Evolutionary conservation across 441 rosid genomes (phyloP).

Genomic region (Populus tomentosa): DNA sequence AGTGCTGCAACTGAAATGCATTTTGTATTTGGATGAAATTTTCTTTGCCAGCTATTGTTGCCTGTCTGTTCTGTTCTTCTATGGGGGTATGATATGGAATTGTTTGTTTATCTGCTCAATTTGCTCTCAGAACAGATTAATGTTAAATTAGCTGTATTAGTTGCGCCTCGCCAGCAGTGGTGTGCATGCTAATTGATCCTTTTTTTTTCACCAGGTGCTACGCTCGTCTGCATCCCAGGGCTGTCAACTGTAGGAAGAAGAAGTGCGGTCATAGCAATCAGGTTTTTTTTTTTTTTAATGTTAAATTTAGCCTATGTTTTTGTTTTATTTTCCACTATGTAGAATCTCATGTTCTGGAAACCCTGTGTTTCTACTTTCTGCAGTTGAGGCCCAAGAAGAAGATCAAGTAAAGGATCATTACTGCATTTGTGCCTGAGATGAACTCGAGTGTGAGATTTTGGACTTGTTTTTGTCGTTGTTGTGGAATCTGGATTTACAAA

Average conservation of each 20-base stretch:
- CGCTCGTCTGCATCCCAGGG: slow-evolving; percentile 70
- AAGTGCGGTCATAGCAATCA: slow-evolving; percentile 80
- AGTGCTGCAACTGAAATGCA: neutral
- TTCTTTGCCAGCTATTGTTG: no score
- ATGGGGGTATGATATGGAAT: neutral
- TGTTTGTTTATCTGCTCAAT: neutral
- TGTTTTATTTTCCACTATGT: neutral
- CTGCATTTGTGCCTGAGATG: neutral
- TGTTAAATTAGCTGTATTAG: neutral
- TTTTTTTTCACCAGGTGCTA: slow-evolving; percentile 41
- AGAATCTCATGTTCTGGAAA: neutral
- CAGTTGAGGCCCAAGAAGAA: slow-evolving; percentile 87
- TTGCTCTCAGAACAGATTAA: neutral
- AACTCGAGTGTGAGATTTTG: neutral
- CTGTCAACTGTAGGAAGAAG: slow-evolving; percentile 73
- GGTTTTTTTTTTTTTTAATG: slow-evolving; percentile 31
- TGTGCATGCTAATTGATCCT: neutral
- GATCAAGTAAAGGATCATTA: slow-evolving; percentile 50
- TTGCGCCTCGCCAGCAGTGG: no score
- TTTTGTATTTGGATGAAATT: neutral
- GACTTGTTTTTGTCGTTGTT: neutral
- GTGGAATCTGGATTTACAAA: neutral
- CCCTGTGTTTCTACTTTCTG: neutral
- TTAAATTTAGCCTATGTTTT: neutral
- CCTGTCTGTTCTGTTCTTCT: accelerated